Conservation (phyloP, 2,329 filamentous ascomycete species). For the Pyrenochaeta sp. region DNA sequence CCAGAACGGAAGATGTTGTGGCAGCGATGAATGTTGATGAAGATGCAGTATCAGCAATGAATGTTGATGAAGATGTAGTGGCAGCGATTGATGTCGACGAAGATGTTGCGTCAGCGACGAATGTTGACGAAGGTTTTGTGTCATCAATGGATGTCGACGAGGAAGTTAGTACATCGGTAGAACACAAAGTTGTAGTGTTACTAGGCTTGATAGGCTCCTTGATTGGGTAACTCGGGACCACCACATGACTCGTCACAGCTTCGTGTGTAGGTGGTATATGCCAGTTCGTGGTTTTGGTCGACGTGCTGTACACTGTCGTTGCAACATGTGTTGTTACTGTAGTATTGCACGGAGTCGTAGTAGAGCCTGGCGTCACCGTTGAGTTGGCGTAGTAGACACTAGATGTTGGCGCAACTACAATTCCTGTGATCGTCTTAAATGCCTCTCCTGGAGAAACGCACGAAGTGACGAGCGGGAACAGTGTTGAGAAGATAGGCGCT, state of each 20-base stretch:
- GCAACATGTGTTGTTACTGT: background rate
- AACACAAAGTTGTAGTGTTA: background rate
- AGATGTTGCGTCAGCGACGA: background rate
- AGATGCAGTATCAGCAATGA: background rate
- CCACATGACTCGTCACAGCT: background rate
- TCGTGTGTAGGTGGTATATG: background rate
- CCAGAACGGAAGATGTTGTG: background rate
- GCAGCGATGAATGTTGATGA: background rate
- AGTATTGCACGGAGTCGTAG: background rate
- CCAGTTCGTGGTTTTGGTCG: background rate
- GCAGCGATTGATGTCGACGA: background rate
- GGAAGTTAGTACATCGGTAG: background rate
- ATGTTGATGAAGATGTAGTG: too few relatives aligned
- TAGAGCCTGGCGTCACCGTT: background rate
- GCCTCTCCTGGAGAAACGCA: constrained; percentile 23
- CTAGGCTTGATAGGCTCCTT: background rate
- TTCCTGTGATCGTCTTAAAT: constrained; percentile 1
- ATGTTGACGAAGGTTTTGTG: background rate
- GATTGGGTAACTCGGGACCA: background rate
- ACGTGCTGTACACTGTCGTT: background rate
- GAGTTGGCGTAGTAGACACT: background rate
- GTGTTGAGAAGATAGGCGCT: constrained; percentile 30
- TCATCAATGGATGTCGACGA: too few relatives aligned
- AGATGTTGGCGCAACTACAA: constrained; percentile 5
- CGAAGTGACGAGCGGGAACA: constrained; percentile 25